Evolutionary conservation across 2,329 filamentous ascomycete genomes (phyloP), one percentile per base, ranked within the genome.

Genomic region (Tympanopsis confertula): DNA sequence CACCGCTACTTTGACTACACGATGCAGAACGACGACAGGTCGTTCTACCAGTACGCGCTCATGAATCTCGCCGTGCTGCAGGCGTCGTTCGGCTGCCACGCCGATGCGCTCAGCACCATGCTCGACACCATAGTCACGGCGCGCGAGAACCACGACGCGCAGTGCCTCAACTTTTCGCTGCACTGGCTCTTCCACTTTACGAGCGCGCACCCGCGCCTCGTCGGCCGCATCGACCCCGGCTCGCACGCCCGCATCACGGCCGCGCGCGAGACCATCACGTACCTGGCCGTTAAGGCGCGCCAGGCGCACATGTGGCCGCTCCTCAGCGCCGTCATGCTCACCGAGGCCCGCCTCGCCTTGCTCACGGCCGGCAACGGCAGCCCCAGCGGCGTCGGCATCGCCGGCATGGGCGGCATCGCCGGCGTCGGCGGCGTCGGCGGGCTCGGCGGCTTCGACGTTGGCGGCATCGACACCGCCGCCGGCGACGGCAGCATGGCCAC

Each of bases 1-100:
- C 88, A 96, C 56, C 80, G 86, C 37, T 98, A 95, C 57, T 98
- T 95, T 50, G 91, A 98, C 56, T 95, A 94, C 57, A 91, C 88
- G 1, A 87, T 93, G 76, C 83, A 91, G 50, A 83, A 78, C 46
- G 68, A 78, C 42, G 84, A 94, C 49, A 79, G 84, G 18, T 74
- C 83, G 4, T 88, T 88, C 49, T 96, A 98, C 51, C 91, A 96
- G 53, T 94, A 95, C 53, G 91, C 91, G 1, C 64, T 96, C 13
- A 78, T 98, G 52, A 95, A 95, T 52, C 72, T 95, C 41, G 89
- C 88, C 3, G 86, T 95, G 22, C 71, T 96, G 4, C 89, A 98
- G 52, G 86, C 88, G 13, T 91, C 96, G 55, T 96, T 96, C 63
- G 88, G 88, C 35, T 94, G 86, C 53, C 81, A 87, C 55, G 74